Evolutionary conservation across 2,329 filamentous ascomycete species (phyloP).

Genomic region (Aspergillus tubingensis): DNA sequence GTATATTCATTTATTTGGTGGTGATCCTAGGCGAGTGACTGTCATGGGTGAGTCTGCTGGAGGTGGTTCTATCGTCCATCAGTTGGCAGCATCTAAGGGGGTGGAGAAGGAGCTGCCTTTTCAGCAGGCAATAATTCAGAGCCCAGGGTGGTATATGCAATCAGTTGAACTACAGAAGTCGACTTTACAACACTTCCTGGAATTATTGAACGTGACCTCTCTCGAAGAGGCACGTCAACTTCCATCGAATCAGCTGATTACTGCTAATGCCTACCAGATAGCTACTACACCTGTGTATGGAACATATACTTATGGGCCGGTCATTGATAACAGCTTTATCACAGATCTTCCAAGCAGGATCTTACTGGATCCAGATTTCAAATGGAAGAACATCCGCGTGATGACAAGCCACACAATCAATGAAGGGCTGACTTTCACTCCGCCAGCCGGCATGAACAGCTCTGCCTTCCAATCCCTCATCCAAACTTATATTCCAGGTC

Average conservation of each 20-base stretch:
- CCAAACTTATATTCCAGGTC: constrained; percentile 29
- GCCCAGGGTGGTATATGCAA: constrained; percentile 42
- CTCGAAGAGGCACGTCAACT: constrained; percentile 49
- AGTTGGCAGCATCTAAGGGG: constrained; percentile 52
- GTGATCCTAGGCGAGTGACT: constrained; percentile 53
- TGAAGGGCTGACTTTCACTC: constrained; percentile 47
- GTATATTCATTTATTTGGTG: constrained; percentile 58
- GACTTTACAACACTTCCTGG: constrained; percentile 43
- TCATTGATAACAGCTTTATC: constrained; percentile 53
- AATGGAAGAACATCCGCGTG: constrained; percentile 27
- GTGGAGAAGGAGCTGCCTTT: constrained; percentile 24
- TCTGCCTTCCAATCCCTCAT: constrained; percentile 27
- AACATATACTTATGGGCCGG: constrained; percentile 49
- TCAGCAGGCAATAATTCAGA: constrained; percentile 48
- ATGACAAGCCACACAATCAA: constrained; percentile 50
- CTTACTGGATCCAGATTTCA: constrained; percentile 47
- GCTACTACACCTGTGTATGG: constrained; percentile 40
- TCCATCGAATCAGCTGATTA: constrained; percentile 41
- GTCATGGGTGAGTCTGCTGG: constrained; percentile 51
- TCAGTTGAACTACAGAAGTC: constrained; percentile 42
- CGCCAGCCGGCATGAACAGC: constrained; percentile 9
- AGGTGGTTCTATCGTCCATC: constrained; percentile 57
- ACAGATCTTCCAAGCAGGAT: constrained; percentile 50
- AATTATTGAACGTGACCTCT: constrained; percentile 45
- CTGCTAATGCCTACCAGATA: constrained; percentile 49